Percentiles rank a stretch among this genome's conserved stretches.
Conservation (phyloP, 2,329 filamentous ascomycete genomes). For the Monosporascus cannonballus region DNA sequence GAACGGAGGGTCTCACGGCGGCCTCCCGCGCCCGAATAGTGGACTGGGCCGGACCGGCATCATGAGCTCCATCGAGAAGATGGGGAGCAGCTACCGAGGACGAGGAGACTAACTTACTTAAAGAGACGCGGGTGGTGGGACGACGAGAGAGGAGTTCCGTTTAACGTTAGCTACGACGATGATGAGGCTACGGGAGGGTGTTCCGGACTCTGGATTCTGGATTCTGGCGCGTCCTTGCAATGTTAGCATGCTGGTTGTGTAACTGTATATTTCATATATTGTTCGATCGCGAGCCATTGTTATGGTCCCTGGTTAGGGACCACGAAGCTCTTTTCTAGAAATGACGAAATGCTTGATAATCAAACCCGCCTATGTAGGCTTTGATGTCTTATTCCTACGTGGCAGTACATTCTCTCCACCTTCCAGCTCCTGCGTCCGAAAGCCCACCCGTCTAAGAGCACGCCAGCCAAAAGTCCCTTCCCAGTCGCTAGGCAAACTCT, state of each 20-base stretch:
- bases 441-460: too few species aligned
- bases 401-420: too few species aligned
- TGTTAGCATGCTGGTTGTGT: background rate
- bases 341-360: too few species aligned
- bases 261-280: too few species aligned
- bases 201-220: background rate
- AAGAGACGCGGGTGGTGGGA: background rate
- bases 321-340: too few species aligned
- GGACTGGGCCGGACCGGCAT: conserved; percentile 59
- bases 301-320: too few species aligned
- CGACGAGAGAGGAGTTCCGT: background rate
- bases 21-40: conserved; percentile 44
- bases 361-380: too few species aligned
- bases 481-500: too few species aligned
- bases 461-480: too few species aligned
- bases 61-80: conserved; percentile 81
- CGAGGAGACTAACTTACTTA: conserved; percentile 24
- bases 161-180: background rate
- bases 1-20: conserved; percentile 32
- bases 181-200: background rate
- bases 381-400: too few species aligned
- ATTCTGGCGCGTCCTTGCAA: background rate
- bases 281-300: too few species aligned
- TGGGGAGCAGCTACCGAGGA: conserved; percentile 58
- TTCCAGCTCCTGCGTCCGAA: too few species aligned